A percentile compares a stretch with the other conserved stretches of the same genome.
Evolutionary conservation across 345 rosid genomes (phyloP).

Genomic region (Aethionema arabicum): DNA sequence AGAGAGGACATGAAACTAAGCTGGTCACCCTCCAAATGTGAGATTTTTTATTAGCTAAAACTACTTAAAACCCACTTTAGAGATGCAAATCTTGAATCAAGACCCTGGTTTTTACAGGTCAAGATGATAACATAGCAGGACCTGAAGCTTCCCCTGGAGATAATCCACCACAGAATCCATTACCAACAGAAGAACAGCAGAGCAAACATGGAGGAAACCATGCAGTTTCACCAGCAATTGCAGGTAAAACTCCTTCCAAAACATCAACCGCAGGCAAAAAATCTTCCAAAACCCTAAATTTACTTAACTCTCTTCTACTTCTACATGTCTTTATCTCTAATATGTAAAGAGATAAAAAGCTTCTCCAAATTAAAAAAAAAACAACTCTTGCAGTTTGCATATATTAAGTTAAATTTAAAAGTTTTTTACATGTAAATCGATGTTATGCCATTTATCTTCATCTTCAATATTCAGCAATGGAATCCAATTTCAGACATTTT

Average conservation of each 20-base stretch:
- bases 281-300: constrained; percentile 31
- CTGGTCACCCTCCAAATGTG: constrained; percentile 84
- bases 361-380: constrained; percentile 17
- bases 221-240: constrained; percentile 84
- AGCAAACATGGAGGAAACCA: constrained; percentile 40
- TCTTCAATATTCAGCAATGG: too few relatives aligned
- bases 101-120: constrained; percentile 45
- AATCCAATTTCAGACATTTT: too few relatives aligned
- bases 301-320: constrained; percentile 39
- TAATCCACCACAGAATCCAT: constrained; percentile 47
- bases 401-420: constrained; percentile 16
- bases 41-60: constrained; percentile 33
- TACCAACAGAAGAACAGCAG: constrained; percentile 78
- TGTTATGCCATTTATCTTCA: too few relatives aligned
- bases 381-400: constrained; percentile 22
- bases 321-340: constrained; percentile 30
- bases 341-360: constrained; percentile 23
- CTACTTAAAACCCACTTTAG: background rate
- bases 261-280: constrained; percentile 47
- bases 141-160: constrained; percentile 45
- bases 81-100: background rate
- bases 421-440: background rate
- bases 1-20: constrained; percentile 77
- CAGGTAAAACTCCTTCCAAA: constrained; percentile 69
- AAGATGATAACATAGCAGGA: constrained; percentile 47